Percentiles rank a stretch among this genome's conserved stretches.
Conservation (phyloP, 2,329 filamentous ascomycete species). For the Passalora sequoiae region DNA sequence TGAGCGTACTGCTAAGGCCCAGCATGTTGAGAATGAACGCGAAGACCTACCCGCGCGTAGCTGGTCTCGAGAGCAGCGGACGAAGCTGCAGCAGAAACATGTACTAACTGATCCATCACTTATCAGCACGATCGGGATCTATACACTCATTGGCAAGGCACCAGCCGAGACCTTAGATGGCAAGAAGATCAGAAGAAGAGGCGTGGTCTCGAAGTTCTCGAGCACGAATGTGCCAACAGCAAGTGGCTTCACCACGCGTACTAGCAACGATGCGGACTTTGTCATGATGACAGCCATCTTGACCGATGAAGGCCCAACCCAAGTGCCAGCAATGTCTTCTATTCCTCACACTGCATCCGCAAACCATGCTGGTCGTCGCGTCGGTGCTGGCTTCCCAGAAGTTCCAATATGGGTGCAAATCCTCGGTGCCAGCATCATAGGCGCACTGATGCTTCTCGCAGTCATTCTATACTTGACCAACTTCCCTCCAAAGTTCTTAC, state of each 20-base stretch:
- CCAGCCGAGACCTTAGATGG: background rate
- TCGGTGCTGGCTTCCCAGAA: background rate
- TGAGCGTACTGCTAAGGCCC: background rate
- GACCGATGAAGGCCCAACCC: too few species aligned
- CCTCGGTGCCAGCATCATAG: constrained; percentile 17
- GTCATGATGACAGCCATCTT: too few species aligned
- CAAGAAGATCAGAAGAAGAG: background rate
- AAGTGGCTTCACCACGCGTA: constrained; percentile 1
- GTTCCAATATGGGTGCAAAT: background rate
- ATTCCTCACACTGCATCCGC: constrained; percentile 5
- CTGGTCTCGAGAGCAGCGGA: too few species aligned
- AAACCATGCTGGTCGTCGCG: background rate
- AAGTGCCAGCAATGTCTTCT: too few species aligned
- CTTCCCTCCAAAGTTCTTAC: constrained; percentile 15
- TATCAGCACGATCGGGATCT: background rate
- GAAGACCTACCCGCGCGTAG: too few species aligned
- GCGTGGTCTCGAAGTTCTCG: background rate
- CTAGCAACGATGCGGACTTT: too few species aligned
- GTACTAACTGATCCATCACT: too few species aligned
- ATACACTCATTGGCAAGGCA: background rate
- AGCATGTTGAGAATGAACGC: background rate
- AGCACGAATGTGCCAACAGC: background rate
- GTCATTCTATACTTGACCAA: constrained; percentile 22
- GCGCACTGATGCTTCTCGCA: constrained; percentile 8
- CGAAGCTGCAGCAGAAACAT: too few species aligned